Evolutionary conservation across 1,284 basidiomycete species (phyloP).

Genomic region (Mycosarcoma mackinlayi): DNA sequence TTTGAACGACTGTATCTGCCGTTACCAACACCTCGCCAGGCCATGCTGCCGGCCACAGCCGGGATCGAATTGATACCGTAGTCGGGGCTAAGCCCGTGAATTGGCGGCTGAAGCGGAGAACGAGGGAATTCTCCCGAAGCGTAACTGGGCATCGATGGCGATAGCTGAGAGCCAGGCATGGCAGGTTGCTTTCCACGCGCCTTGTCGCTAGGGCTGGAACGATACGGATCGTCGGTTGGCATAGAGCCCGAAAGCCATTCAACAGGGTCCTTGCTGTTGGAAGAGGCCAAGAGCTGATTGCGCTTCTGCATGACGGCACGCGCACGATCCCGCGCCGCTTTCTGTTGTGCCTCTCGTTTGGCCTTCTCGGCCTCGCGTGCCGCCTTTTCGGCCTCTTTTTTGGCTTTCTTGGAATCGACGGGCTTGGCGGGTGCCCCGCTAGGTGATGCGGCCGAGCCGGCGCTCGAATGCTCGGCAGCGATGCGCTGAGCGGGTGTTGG

Average conservation of each 20-base stretch:
- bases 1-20: constrained; percentile 33
- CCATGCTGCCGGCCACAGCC: constrained; percentile 41
- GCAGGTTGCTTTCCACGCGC: constrained; percentile 59
- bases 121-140: constrained; percentile 43
- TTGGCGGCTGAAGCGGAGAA: constrained; percentile 37
- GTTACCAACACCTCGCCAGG: constrained; percentile 46
- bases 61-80: constrained; percentile 32
- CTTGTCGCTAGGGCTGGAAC: constrained; percentile 51
- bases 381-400: constrained; percentile 87
- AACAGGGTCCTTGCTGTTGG: constrained; percentile 58
- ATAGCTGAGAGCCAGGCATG: constrained; percentile 37
- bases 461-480: constrained; percentile 44
- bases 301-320: constrained; percentile 95
- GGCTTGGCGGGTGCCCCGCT: constrained; percentile 69
- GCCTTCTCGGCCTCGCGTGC: constrained; percentile 86
- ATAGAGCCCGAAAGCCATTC: constrained; percentile 57
- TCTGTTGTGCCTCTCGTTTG: constrained; percentile 81
- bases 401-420: constrained; percentile 82
- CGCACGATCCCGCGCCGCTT: constrained; percentile 80
- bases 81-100: constrained; percentile 33
- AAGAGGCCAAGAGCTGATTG: constrained; percentile 57
- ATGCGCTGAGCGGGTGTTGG: constrained; percentile 53
- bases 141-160: constrained; percentile 44
- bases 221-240: constrained; percentile 33
- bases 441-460: constrained; percentile 39